Base-by-base conservation (phyloP, 2,329 filamentous ascomycete species). In the Geoglossum cookeanum region DNA sequence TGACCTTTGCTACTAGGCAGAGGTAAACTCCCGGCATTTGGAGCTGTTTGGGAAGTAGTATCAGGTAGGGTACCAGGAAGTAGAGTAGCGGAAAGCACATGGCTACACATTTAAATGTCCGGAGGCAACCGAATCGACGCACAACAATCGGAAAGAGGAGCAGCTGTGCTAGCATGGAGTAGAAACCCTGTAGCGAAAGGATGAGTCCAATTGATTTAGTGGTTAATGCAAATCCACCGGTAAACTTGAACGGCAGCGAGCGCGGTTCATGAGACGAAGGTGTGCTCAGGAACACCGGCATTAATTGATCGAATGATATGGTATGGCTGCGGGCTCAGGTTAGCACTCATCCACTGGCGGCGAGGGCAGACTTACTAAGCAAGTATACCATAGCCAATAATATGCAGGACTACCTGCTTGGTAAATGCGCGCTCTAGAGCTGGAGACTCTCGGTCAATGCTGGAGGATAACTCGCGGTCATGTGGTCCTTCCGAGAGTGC, bases 271-370 rank as follows among this genome's bases (percentile, higher is more conserved):
- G 61, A 66, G 78, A 69, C 65, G 77, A 66, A 64, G 76, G 67
- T 49, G 87, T 87, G 68, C 86, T 91, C 66, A 98, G 80, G 63
- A 98, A 88, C 1, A 96, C 86, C 0, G 92, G 91, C 63, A 97
- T 83, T 54, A 97, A 78, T 66, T 95, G 87, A 70, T 98, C 92
- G 64, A 94, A 92, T 0, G 90, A 94, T 71, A 98, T 96, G 11
- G 91, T 96, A 72, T 97, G 91, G 72, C 90, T 95, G 65, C 45
- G 60, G 35, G 32, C 35, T 11, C 49, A 53, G 22, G 35, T 57
- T 42, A 58, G 35, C 17, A 30, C 13, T 35, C 39, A 22, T 6
- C 4, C 27, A 44, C 37, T 8, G 13, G 32, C 8, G 29, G 22
- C 3, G 32, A 32, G 30, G 56, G 17, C 44, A 58, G 57, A 83